Evolutionary conservation across 805 yeast species (phyloP).

Genomic region (Diddensiella santjacobensis): DNA sequence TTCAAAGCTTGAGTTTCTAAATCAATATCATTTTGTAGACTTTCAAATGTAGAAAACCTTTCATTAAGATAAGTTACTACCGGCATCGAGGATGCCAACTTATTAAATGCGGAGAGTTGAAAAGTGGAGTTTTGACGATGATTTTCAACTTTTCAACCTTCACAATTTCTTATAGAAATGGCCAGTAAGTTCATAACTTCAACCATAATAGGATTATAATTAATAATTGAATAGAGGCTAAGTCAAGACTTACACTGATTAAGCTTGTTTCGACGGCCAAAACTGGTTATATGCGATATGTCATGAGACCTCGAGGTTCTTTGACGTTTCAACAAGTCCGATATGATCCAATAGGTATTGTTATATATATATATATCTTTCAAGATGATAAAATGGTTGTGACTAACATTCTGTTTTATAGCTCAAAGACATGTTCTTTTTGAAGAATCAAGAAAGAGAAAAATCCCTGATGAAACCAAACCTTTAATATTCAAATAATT

Average conservation of each 20-base stretch:
- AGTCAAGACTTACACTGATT: slow-evolving; percentile 75
- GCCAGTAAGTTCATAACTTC: not conserved
- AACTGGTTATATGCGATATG: slow-evolving; percentile 82
- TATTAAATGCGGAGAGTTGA: too few relatives aligned
- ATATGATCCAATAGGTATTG: slow-evolving; percentile 70
- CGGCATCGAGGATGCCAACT: slow-evolving; percentile 11
- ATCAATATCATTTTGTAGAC: slow-evolving; percentile 19
- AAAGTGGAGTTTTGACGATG: too few relatives aligned
- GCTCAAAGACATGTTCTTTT: slow-evolving; percentile 90
- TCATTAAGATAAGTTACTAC: slow-evolving; percentile 22
- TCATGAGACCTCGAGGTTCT: slow-evolving; percentile 76
- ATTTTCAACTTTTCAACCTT: too few relatives aligned
- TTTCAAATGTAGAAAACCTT: slow-evolving; percentile 24
- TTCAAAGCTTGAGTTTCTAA: slow-evolving; percentile 14
- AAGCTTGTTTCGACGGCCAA: slow-evolving; percentile 85
- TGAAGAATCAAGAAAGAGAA: slow-evolving; percentile 84
- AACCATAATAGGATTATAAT: too few relatives aligned
- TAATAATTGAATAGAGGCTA: slow-evolving; percentile 47
- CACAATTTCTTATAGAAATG: too few relatives aligned
- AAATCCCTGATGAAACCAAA: slow-evolving; percentile 39
- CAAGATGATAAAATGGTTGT: not conserved
- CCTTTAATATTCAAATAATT: slow-evolving; percentile 26
- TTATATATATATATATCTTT: too few relatives aligned
- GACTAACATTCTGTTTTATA: too few relatives aligned
- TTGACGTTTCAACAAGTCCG: slow-evolving; percentile 76